Evolutionary conservation across 352 stramenopile genomes (phyloP).

Genomic region (Pythium aristosporum): DNA sequence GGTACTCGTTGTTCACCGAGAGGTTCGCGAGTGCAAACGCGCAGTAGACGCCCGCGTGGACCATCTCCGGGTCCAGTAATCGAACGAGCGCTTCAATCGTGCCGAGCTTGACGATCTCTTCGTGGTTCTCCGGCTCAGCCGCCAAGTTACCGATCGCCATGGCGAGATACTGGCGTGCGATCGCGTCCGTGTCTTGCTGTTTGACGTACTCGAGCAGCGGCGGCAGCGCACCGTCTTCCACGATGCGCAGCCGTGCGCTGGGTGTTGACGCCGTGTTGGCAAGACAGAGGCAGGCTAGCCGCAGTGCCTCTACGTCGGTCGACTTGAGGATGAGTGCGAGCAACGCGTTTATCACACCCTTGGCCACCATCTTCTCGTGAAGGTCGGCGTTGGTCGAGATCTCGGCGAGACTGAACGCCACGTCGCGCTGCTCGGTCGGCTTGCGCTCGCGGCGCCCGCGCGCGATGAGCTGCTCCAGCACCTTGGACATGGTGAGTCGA

Average conservation of each 20-base stretch:
- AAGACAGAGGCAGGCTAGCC: slow-evolving; percentile 93
- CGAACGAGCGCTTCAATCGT: slow-evolving; percentile 90
- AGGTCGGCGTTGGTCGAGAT: slow-evolving; percentile 93
- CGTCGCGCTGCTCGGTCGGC: slow-evolving; percentile 94
- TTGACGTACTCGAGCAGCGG: slow-evolving; percentile 90
- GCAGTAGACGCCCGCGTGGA: slow-evolving; percentile 87
- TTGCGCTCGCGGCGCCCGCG: slow-evolving; percentile 93
- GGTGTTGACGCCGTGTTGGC: slow-evolving; percentile 92
- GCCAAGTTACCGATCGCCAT: slow-evolving; percentile 96
- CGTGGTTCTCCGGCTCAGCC: slow-evolving; percentile 93
- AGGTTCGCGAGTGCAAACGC: slow-evolving; percentile 95
- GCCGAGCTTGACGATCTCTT: slow-evolving; percentile 92
- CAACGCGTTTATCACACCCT: slow-evolving; percentile 93
- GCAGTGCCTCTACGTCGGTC: slow-evolving; percentile 91
- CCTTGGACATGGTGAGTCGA: slow-evolving; percentile 77
- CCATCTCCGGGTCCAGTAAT: slow-evolving; percentile 88
- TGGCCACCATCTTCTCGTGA: slow-evolving; percentile 94
- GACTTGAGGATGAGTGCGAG: slow-evolving; percentile 90
- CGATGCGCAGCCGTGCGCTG: slow-evolving; percentile 88
- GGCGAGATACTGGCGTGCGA: slow-evolving; percentile 94
- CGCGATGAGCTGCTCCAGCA: slow-evolving; percentile 95
- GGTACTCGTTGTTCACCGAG: slow-evolving; percentile 93
- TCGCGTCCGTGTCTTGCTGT: slow-evolving; percentile 83
- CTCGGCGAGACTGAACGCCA: slow-evolving; percentile 95
- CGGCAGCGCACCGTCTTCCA: slow-evolving; percentile 91